phyloP scores from a whole-genome alignment of 2,329 filamentous ascomycete species.

The Phoma sp. region DNA sequence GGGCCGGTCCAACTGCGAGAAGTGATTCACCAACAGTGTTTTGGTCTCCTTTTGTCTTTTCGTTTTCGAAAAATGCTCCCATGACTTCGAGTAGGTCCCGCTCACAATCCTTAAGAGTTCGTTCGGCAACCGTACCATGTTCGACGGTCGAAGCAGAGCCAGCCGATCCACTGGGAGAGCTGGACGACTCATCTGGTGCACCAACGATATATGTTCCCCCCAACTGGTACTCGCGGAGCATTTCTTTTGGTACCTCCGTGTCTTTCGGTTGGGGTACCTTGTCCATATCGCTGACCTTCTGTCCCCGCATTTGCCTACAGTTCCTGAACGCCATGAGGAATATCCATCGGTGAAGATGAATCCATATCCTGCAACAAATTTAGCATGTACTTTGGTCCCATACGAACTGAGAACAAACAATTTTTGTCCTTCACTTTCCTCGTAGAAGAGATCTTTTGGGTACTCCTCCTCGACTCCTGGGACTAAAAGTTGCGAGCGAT shows the following conservation, averaged over 20 bases:
- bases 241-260: background rate
- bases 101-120: background rate
- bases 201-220: background rate
- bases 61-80: background rate
- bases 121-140: background rate
- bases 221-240: background rate
- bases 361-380: slow-evolving; percentile 2
- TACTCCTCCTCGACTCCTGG: background rate
- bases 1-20: background rate
- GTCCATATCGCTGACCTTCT: background rate
- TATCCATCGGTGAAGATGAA: slow-evolving; percentile 12
- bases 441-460: slow-evolving; percentile 6
- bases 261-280: background rate
- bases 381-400: background rate
- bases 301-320: background rate
- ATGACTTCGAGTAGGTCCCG: background rate
- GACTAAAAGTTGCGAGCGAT: slow-evolving; percentile 1
- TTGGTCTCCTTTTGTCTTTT: background rate
- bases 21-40: too few species aligned
- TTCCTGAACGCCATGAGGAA: slow-evolving; percentile 4
- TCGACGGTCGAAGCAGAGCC: background rate
- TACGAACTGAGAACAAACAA: background rate
- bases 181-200: background rate
- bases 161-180: background rate
- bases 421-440: slow-evolving; percentile 6